Base-by-base conservation (phyloP, 2,329 filamentous ascomycete species). In the Keithomyces neogunnii region DNA sequence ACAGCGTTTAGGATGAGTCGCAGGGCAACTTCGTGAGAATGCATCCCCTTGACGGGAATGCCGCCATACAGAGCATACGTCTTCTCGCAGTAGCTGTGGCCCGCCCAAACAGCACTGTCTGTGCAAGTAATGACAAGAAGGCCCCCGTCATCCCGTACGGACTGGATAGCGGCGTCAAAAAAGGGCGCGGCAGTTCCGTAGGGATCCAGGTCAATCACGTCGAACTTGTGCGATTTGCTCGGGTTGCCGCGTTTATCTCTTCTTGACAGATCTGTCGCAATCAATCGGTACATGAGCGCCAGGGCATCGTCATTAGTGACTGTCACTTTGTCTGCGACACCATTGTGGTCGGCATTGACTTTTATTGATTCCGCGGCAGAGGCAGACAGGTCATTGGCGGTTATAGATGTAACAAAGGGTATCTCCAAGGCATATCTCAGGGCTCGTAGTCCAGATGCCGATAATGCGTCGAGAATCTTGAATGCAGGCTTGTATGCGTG, bases 71-170 rank as follows among this genome's bases (percentile, higher is more conserved):
- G 75, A 1, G 92, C 85, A 66, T 85, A 99, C 3, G 89, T 82
- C 73, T 99, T 99, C 67, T 99, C 93, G 2, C 88, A 84, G 63
- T 97, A 99, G 51, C 91, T 89, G 59, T 89, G 88, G 0, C 92
- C 96, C 1, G 92, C 92, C 79, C 91, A 99, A 2, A 99, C 89
- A 8, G 88, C 90, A 8, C 92, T 91, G 67, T 99, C 93, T 0
- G 93, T 99, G 69, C 93, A 99, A 2, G 93, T 99, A 4, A 99
- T 87, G 65, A 91, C 96, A 4, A 99, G 77, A 39, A 99, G 75
- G 3, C 93, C 93, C 1, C 92, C 92, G 59, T 96, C 89, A 56
- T 86, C 80, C 47, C 78, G 83, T 6, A 96, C 80, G 1, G 88
- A 83, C 69, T 96, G 91, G 7, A 99, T 75, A 1, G 93, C 90